Conservation (phyloP, 2,329 filamentous ascomycete species). For the Juglanconis sp. region DNA sequence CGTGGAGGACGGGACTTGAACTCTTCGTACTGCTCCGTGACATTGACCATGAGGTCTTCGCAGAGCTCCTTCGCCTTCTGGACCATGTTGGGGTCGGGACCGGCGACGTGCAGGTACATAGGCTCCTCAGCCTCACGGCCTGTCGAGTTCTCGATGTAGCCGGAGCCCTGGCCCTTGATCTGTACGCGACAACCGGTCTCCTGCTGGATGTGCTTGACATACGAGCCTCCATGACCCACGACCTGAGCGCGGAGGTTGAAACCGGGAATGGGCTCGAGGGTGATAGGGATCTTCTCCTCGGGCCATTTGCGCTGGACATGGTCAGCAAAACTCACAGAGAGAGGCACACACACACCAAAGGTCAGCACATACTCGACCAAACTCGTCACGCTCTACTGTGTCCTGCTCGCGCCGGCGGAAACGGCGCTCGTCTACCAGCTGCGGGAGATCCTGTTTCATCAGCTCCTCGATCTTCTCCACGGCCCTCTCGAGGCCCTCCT, state of each 20-base stretch:
- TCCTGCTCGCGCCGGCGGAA: conserved; percentile 63
- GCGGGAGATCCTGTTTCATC: conserved; percentile 93
- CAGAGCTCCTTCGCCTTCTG: conserved; percentile 84
- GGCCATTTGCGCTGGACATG: conserved; percentile 82
- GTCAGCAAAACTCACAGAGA: conserved; percentile 19
- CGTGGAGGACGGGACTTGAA: conserved; percentile 82
- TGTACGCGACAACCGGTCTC: conserved; percentile 95
- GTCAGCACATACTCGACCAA: conserved; percentile 18
- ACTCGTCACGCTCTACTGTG: conserved; percentile 23
- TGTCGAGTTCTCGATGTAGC: conserved; percentile 87
- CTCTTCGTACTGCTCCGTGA: conserved; percentile 83
- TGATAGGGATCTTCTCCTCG: conserved; percentile 89
- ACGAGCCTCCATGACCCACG: conserved; percentile 88
- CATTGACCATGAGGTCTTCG: conserved; percentile 80
- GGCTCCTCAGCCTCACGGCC: conserved; percentile 88
- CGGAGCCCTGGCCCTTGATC: conserved; percentile 94
- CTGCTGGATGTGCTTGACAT: conserved; percentile 97
- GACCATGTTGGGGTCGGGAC: conserved; percentile 83
- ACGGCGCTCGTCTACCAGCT: conserved; percentile 88
- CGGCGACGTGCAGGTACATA: conserved; percentile 97
- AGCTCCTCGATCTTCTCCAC: conserved; percentile 87
- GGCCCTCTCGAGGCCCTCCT: conserved; percentile 86
- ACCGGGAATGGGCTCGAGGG: conserved; percentile 83
- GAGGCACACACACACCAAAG: conserved; percentile 23
- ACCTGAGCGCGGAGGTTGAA: conserved; percentile 97